Base-by-base conservation (phyloP, 768 basidiomycete species). In the Boletus huronensis region DNA sequence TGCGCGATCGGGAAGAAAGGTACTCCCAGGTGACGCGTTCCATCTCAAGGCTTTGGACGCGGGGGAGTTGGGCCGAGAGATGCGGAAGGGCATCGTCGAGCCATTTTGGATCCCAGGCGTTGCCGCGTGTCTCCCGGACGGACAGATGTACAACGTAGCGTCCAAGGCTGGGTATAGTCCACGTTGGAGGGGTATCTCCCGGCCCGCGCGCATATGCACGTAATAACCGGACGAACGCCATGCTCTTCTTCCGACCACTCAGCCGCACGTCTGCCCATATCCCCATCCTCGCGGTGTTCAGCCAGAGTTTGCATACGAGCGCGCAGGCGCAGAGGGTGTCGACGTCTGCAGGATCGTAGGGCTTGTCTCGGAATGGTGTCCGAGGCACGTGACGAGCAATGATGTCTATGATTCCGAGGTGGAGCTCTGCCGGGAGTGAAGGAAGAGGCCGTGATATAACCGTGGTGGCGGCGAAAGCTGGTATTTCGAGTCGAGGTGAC, bases 131-230 rank as follows among this genome's bases (percentile, higher is more conserved):
- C 48, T 71, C 69, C 25, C 58, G 67, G 32, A 72, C 10, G 41
- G 59, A 70, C 36, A 70, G 50, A 25, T 57, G 52, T 6, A 48
- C 40, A 19, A 72, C 54, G 23, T 91, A 88, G 62, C 85, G 84
- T 23, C 79, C 79, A 10, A 72, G 81, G 35, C 79, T 90, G 7
- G 79, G 82, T 34, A 62, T 86, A 4, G 70, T 80, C 56, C 58
- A 43, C 25, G 38, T 31, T 11, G 54, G 40, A 26, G 23, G 31
- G 49, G 79, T 82, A 4, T 69, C 46, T 0, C n/a, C 34, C 13
- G 53, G 26, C 9, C 40, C 51, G 45, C 32, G 55, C n/a, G 8
- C 38, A 45, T 70, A 70, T 13, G 55, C 50, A 11, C 21, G 48
- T 8, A 70, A 28, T 21, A 70, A 35, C 41, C 50, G 52, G 35